Percentiles rank a stretch among this genome's conserved stretches.
Evolutionary conservation across 148 eudicot species (phyloP).

Genomic region (Camellia sinensis): DNA sequence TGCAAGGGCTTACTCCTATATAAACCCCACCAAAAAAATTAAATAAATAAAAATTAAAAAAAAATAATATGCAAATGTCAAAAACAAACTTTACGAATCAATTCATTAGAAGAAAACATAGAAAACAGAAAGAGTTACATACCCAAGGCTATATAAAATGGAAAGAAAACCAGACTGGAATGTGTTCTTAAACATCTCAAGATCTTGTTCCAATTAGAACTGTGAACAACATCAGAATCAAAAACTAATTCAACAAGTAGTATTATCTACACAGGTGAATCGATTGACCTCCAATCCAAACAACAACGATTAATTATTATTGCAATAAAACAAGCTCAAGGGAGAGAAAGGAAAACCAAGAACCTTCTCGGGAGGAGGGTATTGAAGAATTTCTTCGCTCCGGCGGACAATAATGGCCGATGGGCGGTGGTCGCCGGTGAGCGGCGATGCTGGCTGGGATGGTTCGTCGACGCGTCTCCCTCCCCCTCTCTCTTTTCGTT

Average conservation of each 20-base stretch:
- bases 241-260: background rate
- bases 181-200: slow-evolving; percentile 81
- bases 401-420: too few relatives aligned
- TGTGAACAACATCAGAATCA: slow-evolving; percentile 5
- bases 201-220: background rate
- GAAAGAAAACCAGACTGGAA: slow-evolving; percentile 94
- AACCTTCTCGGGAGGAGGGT: background rate
- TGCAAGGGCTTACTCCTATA: slow-evolving; percentile 96
- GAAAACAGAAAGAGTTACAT: slow-evolving; percentile 11
- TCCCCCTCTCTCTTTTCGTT: too few relatives aligned
- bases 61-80: background rate
- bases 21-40: background rate
- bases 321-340: background rate
- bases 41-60: background rate
- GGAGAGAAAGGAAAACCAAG: background rate
- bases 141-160: slow-evolving; percentile 93
- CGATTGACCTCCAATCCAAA: background rate
- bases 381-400: background rate
- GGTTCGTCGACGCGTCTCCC: too few relatives aligned
- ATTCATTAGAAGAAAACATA: background rate
- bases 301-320: background rate
- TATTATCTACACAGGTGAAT: too few relatives aligned
- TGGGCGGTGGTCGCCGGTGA: too few relatives aligned
- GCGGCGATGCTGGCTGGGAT: too few relatives aligned
- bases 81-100: background rate